Conservation (phyloP, 176 grass and related monocot species). For the Carex cristatella region DNA sequence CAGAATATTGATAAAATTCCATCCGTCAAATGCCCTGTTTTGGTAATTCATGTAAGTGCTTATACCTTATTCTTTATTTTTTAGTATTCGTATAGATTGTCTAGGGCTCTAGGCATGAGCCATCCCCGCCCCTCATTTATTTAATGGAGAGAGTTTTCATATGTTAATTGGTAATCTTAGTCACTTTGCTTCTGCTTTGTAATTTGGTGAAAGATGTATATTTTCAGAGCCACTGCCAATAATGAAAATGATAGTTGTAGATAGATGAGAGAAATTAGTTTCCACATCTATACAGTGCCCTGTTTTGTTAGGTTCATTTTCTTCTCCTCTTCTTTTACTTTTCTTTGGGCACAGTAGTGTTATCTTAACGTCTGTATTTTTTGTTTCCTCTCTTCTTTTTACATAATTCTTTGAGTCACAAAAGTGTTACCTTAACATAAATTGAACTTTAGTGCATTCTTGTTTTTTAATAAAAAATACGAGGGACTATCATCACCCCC, state of each 20-base stretch:
- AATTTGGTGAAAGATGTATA: not conserved
- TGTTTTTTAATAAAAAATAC: not conserved
- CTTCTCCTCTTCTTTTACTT: not conserved
- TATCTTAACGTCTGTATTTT: too few species aligned
- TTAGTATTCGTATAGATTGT: not conserved
- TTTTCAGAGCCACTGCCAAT: not conserved
- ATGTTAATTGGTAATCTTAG: not conserved
- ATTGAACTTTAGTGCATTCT: not conserved
- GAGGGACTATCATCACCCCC: too few species aligned
- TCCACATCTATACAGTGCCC: not conserved
- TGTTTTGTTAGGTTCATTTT: not conserved
- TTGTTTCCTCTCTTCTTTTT: too few species aligned
- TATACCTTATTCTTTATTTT: conserved; percentile 7
- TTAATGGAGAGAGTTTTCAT: not conserved
- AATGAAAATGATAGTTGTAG: not conserved
- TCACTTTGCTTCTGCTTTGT: not conserved
- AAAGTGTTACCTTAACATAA: not conserved
- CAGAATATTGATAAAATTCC: conserved; percentile 99
- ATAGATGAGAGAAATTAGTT: not conserved
- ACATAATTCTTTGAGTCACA: too few species aligned
- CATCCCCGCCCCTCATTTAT: not conserved
- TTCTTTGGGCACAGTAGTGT: not conserved
- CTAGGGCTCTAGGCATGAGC: not conserved
- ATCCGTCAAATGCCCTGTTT: conserved; percentile 71
- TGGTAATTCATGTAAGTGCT: conserved; percentile 98